Percentiles rank a stretch among this genome's conserved stretches.
Evolutionary conservation across 176 grass and related monocot species (phyloP).

Genomic region (Poa annua): DNA sequence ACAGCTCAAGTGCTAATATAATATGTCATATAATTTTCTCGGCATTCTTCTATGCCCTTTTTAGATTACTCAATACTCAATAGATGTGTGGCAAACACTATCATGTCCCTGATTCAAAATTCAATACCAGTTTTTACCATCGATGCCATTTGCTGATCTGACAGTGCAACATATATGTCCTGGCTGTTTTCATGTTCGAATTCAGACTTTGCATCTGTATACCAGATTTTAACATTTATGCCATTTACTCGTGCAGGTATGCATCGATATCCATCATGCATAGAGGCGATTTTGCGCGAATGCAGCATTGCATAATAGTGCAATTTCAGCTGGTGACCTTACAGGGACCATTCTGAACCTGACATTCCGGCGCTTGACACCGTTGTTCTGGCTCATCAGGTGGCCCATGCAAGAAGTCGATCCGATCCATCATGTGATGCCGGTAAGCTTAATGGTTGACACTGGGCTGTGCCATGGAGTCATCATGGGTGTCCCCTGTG

Average conservation of each 20-base stretch:
- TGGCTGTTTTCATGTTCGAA: background rate
- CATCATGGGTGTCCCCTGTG: constrained; percentile 1
- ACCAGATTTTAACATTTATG: too few relatives aligned
- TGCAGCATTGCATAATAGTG: background rate
- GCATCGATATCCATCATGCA: background rate
- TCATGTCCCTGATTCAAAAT: background rate
- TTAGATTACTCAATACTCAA: background rate
- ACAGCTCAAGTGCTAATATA: background rate
- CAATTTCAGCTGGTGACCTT: background rate
- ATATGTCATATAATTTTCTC: background rate
- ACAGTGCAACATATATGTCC: background rate
- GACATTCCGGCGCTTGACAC: background rate
- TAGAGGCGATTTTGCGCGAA: too few relatives aligned
- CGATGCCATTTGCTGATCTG: background rate
- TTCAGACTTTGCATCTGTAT: background rate
- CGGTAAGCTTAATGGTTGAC: background rate
- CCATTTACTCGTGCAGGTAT: background rate
- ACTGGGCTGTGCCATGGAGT: constrained; percentile 6
- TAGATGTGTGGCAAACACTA: background rate
- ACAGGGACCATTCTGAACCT: constrained; percentile 13
- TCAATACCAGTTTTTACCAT: background rate
- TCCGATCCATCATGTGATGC: background rate
- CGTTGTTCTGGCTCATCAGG: constrained; percentile 27
- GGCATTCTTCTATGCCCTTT: background rate
- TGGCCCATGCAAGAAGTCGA: background rate